Base-by-base conservation (phyloP, 768 basidiomycete species). In the Tubosaeta sp. region DNA sequence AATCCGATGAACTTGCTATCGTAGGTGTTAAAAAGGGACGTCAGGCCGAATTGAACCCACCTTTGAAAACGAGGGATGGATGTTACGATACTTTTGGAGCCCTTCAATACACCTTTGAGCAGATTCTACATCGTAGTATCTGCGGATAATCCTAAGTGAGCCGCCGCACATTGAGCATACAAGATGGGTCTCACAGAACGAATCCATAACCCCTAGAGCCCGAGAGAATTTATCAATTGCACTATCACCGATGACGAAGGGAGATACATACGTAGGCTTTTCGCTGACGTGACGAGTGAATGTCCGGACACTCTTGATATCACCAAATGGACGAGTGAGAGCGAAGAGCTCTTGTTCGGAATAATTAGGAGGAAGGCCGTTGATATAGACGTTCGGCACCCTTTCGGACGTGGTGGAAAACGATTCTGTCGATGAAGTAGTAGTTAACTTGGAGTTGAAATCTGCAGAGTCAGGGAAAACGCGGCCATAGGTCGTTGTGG, bases 41-140 rank as follows among this genome's bases (percentile, higher is more conserved):
- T 22, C 19, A 11, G 14, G 31, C 55, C 12, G 53, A 43, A 42
- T 19, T 14, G 19, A 35, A 58, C 65, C 6, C 50, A 86, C 90
- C 79, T 92, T 91, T 48, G 90, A 90, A 62, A 90, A 90, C 3
- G 89, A 89, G 1, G 90, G 90, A 62, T 93, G 90, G 36, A 92
- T 70, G 63, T 91, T 88, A 39, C 86, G 76, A 56, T 84, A 85
- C 56, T 79, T 78, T 53, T 87, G 73, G 43, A 93, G 72, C 1
- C 81, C 72, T 13, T 81, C 73, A 46, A 93, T 90, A 55, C 90
- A 93, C 54, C 75, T 77, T 59, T 86, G 84, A 0, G 90, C 90
- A 24, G 81, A 76, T 3, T 84, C 83, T 7, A 87, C 62, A 0
- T 73, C 74, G 44, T 77, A 78, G 63, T 89, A 93, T 51, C 89